A percentile compares a stretch with the other conserved stretches of the same genome.
These are phyloP conservation scores for Eimeria sp. DNA, from an alignment of 169 alveolate species.

Conservation along the genomic window DNA sequence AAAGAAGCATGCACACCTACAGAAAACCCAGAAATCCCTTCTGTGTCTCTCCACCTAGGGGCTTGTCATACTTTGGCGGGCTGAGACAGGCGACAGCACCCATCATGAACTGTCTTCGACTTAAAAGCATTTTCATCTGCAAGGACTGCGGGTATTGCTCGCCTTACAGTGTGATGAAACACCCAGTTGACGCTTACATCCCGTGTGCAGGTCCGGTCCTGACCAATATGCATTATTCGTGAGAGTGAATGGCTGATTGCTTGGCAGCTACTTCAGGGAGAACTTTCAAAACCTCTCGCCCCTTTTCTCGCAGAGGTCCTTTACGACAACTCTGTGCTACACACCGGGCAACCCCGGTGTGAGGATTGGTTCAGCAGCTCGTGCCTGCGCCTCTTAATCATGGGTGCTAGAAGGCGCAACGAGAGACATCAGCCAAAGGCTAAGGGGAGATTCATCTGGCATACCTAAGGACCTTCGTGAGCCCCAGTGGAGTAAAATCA, in stretches of 20 bases:
- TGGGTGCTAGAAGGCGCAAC: not conserved
- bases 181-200: not conserved
- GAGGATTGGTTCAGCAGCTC: not conserved
- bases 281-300: not conserved
- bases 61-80: too few relatives aligned
- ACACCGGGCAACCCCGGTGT: not conserved
- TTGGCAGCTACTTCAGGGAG: not conserved
- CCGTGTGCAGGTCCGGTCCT: not conserved
- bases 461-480: too few relatives aligned
- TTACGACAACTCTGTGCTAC: not conserved
- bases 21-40: too few relatives aligned
- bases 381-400: not conserved
- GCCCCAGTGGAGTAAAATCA: too few relatives aligned
- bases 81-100: too few relatives aligned
- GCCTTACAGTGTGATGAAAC: not conserved
- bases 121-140: too few relatives aligned
- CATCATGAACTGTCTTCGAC: too few relatives aligned
- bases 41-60: too few relatives aligned
- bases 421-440: not conserved
- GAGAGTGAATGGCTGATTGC: not conserved
- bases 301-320: not conserved
- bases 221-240: not conserved
- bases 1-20: too few relatives aligned
- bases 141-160: not conserved
- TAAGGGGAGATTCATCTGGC: too few relatives aligned